A percentile compares a stretch with the other conserved stretches of the same genome.
Evolutionary conservation across 345 rosid genomes (phyloP).

Genomic region (Brassica carinata): DNA sequence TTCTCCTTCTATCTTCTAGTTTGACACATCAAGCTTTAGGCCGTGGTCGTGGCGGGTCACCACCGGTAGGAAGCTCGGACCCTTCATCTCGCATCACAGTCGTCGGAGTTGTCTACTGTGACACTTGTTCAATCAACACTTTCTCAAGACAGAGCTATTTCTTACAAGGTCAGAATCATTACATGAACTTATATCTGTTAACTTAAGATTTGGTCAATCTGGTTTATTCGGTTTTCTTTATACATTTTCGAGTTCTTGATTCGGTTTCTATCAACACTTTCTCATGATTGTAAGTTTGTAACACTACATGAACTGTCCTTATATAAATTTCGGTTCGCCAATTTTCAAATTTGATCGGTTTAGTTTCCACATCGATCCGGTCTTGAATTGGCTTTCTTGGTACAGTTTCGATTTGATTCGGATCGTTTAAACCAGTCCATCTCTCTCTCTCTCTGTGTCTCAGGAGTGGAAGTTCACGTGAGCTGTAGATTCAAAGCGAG

Average conservation of each 20-base stretch:
- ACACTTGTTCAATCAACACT: constrained; percentile 58
- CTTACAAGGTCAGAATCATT: constrained; percentile 64
- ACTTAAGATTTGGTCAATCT: neutral
- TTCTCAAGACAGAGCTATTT: constrained; percentile 86
- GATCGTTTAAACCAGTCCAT: neutral
- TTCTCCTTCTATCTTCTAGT: constrained; percentile 45
- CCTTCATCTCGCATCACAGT: constrained; percentile 66
- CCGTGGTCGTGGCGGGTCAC: constrained; percentile 17
- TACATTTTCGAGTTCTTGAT: neutral
- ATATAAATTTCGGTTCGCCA: neutral
- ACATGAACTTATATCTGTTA: neutral
- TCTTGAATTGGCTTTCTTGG: neutral
- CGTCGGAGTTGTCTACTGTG: constrained; percentile 80
- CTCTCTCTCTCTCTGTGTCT: neutral
- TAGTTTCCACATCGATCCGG: neutral
- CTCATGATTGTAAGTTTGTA: constrained; percentile 23
- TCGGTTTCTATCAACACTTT: neutral
- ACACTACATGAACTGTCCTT: constrained; percentile 15
- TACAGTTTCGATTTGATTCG: constrained; percentile 1
- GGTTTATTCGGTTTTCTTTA: neutral
- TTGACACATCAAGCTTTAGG: constrained; percentile 37
- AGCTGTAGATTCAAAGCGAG: constrained; percentile 72
- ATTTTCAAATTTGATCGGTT: neutral
- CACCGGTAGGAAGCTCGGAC: constrained; percentile 23
- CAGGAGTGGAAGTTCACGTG: constrained; percentile 75